Base-by-base conservation (phyloP, 345 rosid species). In the Gossypium mustelinum region DNA sequence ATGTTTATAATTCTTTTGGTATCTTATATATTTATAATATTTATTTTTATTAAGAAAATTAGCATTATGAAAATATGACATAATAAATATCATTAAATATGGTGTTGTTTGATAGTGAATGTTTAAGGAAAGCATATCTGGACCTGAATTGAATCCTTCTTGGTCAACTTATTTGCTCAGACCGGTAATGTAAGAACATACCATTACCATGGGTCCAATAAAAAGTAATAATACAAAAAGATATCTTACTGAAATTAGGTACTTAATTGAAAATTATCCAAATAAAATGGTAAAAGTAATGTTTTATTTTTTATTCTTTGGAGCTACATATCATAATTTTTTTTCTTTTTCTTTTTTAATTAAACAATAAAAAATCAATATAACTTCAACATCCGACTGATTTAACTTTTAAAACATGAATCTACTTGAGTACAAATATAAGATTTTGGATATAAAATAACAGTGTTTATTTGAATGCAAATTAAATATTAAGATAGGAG, bases 61-160 rank as follows among this genome's bases (percentile, higher is more conserved):
- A 62, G 17, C 68, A 20, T 63, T 60, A 6, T 27, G 3, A 60
- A 34, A 9, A 25, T 63, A 8, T 63, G 2, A 39, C 4, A 34
- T 11, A 62, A 29, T 56, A 56, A 56, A 57, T 57, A 10, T 11
- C 68, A 63, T 63, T 63, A 63, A 60, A 8, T 34, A 34, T 8
- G 47, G 47, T 63, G 0, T 63, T 63, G 68, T 63, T 63, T 63
- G 9, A 1, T 63, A 9, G 24, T 9, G 24, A 2, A 25, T 20
- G 1, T 63, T 63, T 39, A 68, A 50, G 72, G 72, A 50, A 68
- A 27, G 59, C 22, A 68, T 9, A 68, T 44, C 22, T 68, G 57
- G 59, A 68, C 24, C 9, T 11, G 2, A 22, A 45, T 10, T 66
- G n/a, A 66, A 18, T 43, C 52, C 4, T 27, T 27, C n/a, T 11